These are phyloP conservation scores for Aspergillus vadensis DNA, from an alignment of 2,329 filamentous ascomycete species.

Conservation along the genomic window DNA sequence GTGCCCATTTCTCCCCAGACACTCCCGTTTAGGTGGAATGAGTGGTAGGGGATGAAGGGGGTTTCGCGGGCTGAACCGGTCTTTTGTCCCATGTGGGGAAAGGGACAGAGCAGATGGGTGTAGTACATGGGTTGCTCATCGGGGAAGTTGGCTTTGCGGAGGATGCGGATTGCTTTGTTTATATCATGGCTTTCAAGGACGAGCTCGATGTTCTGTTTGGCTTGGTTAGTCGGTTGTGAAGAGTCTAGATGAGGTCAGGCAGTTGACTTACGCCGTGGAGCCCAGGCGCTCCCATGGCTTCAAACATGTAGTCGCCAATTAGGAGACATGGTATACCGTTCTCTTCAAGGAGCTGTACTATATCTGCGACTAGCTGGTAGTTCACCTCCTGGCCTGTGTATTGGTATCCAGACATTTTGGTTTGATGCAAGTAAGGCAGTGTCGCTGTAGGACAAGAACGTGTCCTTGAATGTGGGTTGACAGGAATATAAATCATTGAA, in stretches of 20 bases:
- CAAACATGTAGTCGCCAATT: not conserved
- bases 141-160: not conserved
- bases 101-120: not conserved
- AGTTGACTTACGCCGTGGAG: not conserved
- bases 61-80: not conserved
- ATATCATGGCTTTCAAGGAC: not conserved
- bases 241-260: too few species aligned
- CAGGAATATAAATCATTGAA: too few species aligned
- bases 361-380: not conserved
- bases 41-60: not conserved
- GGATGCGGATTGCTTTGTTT: not conserved
- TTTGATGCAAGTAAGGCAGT: too few species aligned
- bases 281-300: not conserved
- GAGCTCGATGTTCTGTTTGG: not conserved
- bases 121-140: not conserved
- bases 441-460: too few species aligned
- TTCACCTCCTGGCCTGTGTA: not conserved
- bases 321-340: not conserved
- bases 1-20: not conserved
- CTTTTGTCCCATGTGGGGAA: not conserved
- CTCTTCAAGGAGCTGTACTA: not conserved
- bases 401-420: not conserved
- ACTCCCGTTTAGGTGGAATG: not conserved
- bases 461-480: accelerated
- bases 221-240: not conserved